Evolutionary conservation across 495 filamentous ascomycete species (phyloP), one percentile per base, ranked within the genome.

Genomic region (Cryomyces minteri): DNA sequence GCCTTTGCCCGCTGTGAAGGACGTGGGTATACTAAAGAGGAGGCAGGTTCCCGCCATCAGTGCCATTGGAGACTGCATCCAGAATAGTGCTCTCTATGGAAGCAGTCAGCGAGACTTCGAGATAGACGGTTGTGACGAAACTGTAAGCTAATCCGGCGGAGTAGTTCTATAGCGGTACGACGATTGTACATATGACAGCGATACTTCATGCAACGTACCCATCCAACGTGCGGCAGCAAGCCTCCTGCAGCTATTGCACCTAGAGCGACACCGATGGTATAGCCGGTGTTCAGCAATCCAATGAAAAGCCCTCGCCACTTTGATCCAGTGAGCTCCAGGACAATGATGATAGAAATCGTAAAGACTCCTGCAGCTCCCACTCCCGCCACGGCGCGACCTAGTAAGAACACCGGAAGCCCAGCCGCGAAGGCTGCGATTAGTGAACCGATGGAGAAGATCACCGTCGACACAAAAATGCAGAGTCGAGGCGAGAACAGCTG

Each of bases 201-300:
- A n/a, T n/a, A n/a, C 18, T 25, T 25, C 18, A 25, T 25, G 18
- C 18, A 25, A 59, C 74, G 50, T 64, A 83, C 79, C 80, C 82
- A 88, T 42, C 82, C 81, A 29, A 72, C 65, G 0, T 60, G 64
- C 1, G 70, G 70, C 6, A 77, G 62, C 39, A 84, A 49, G 1
- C 74, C 69, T 1, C 82, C 83, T 12, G 78, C 77, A 31, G 83
- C 60, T 9, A 83, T 72, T 4, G 82, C 83, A 6, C 83, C 82
- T 0, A 76, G 63, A 0, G 80, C 72, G 10, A 88, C 62, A 8
- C 83, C 82, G 11, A 74, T 67, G 0, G 82, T 87, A 47, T 78
- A 79, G 0, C 76, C 75, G 7, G 69, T 58, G 54, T 76, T 79
- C 46, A 80, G 62, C 8, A 84, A 49, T 0, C 83, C 83, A 46